These are phyloP conservation scores for Umbelopsis vinacea DNA, from an alignment of 192 early-diverging fungal genomes.

Conservation along the genomic window DNA sequence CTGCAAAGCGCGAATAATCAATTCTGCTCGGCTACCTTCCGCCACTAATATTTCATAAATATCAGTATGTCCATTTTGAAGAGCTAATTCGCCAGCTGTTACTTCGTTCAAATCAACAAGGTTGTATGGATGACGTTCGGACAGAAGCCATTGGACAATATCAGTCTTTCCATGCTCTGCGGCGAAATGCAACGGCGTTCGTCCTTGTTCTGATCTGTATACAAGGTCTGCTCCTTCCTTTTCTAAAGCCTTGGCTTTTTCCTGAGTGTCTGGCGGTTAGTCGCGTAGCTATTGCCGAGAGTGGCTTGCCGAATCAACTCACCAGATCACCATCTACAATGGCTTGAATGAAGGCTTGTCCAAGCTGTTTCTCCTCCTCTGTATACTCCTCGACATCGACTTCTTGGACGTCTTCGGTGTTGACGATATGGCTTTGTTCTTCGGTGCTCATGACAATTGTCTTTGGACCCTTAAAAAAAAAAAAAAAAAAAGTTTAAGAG, in stretches of 20 bases:
- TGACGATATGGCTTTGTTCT: neutral
- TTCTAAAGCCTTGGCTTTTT: conserved; percentile 50
- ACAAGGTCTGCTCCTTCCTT: conserved; percentile 59
- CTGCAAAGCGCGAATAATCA: conserved; percentile 65
- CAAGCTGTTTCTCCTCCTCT: conserved; percentile 34
- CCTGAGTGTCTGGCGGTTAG: conserved; percentile 13
- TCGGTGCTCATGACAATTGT: conserved; percentile 8
- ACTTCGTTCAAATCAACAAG: conserved; percentile 71
- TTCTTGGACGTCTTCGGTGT: neutral
- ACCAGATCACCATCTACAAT: conserved; percentile 34
- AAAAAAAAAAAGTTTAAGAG: neutral
- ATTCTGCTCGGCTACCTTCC: conserved; percentile 85
- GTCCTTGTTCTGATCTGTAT: conserved; percentile 56
- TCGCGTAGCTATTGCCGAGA: too few species aligned
- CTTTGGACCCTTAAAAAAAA: neutral
- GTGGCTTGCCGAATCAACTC: neutral
- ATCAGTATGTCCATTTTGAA: conserved; percentile 63
- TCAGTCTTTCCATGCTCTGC: conserved; percentile 66
- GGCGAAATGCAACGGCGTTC: conserved; percentile 73
- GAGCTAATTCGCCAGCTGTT: conserved; percentile 86
- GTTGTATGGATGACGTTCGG: conserved; percentile 85
- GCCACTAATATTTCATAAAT: conserved; percentile 82
- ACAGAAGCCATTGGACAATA: conserved; percentile 62
- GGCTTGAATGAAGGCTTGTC: conserved; percentile 31
- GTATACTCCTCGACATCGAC: conserved; percentile 32